Base-by-base conservation (phyloP, 306 rosid genomes). In the Quercus mongolica region DNA sequence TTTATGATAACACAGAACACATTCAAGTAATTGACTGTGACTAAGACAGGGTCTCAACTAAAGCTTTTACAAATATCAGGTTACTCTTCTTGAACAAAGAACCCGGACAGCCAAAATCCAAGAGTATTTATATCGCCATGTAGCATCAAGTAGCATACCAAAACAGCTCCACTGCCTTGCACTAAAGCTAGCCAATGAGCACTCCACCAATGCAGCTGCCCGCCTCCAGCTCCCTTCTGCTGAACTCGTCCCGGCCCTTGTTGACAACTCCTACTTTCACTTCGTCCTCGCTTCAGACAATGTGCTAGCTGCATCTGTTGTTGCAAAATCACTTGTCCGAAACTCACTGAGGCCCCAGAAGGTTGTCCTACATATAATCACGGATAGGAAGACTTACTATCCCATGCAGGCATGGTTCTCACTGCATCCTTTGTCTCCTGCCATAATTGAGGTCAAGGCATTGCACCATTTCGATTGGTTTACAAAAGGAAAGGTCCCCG, bases 381-480 rank as follows among this genome's bases (percentile, higher is more conserved):
- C 99, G 15, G 99, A 96, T 54, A 83, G 84, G 74, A 96, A 96
- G 90, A 93, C 99, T 52, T 96, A 90, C 62, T 93, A 86, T 79
- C 98, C 99, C 1, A 96, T 96, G 99, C 99, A 96, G 76, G 99
- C 99, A 35, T 96, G 98, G 99, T 96, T 96, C 86, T 93, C 98
- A 19, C 74, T 96, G 82, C 98, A 96, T 82, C 81, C 97, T 41
- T 76, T 96, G 33, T 79, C 87, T 8, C 99, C 99, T 61, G 98
- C 99, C 4, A 87, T 96, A 73, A 88, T 96, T 79, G 99, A 96
- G 90, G 99, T 96, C 78, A 96, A 96, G 88, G 92, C 99, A 21
- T 83, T 96, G 92, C 98, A 96, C 88, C 99, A 96, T 85, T 96
- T 96, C 35, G 99, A 93, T 79, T 96, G 99, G 99, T 86, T 93